Evolutionary conservation across 2,329 filamentous ascomycete genomes (phyloP).

Genomic region (Biscogniauxia sp.): DNA sequence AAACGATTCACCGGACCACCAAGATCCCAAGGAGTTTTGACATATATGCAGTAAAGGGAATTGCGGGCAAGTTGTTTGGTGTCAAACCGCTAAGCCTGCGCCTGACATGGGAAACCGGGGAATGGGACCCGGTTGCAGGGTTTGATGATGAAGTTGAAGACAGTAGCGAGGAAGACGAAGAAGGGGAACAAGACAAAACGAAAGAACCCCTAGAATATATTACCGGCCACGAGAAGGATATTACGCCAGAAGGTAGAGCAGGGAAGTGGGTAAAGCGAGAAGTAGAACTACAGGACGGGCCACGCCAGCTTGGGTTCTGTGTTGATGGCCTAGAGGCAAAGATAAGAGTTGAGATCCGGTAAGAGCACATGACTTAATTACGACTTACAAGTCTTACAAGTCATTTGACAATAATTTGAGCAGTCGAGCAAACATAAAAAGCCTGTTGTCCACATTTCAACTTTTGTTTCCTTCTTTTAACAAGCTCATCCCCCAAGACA

Average conservation of each 20-base stretch:
- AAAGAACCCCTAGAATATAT: constrained; percentile 23
- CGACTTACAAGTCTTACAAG: constrained; percentile 2
- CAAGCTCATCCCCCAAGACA: neutral
- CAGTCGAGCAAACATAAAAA: neutral
- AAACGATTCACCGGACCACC: constrained; percentile 30
- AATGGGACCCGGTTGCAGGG: constrained; percentile 76
- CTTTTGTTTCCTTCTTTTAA: neutral
- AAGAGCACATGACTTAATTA: neutral
- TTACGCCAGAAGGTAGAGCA: constrained; percentile 32
- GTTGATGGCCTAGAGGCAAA: constrained; percentile 71
- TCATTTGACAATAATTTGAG: neutral
- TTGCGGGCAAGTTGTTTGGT: constrained; percentile 70
- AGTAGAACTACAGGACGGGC: constrained; percentile 75
- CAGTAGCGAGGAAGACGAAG: constrained; percentile 48
- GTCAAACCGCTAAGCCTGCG: constrained; percentile 61
- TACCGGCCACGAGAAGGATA: constrained; percentile 10
- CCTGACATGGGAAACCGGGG: constrained; percentile 85
- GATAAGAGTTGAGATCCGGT: constrained; percentile 64
- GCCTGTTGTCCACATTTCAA: neutral
- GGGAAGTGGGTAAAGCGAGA: constrained; percentile 73
- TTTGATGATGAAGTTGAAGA: constrained; percentile 58
- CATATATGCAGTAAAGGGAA: constrained; percentile 76
- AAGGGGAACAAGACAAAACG: constrained; percentile 33
- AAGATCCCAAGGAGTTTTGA: constrained; percentile 74
- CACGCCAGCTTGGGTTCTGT: constrained; percentile 77